These are phyloP conservation scores for Coemansia sp. DNA, from an alignment of 192 early-diverging fungal species.

Conservation along the genomic window DNA sequence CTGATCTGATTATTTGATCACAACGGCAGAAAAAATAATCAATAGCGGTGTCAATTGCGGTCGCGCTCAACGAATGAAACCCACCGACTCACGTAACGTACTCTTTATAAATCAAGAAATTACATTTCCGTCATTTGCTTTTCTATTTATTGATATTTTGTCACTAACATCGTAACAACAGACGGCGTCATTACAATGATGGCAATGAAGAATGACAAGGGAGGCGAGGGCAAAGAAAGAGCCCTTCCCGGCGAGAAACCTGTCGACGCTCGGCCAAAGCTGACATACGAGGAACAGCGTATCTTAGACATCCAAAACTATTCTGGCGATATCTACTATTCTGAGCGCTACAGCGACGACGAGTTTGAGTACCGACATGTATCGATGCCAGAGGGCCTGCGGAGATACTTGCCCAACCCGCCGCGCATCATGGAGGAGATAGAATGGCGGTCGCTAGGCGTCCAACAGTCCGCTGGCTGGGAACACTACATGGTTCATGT, in stretches of 20 bases:
- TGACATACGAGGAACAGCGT: constrained; percentile 26
- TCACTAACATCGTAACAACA: neutral
- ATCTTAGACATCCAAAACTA: constrained; percentile 28
- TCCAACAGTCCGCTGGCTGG: constrained; percentile 52
- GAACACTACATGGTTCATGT: constrained; percentile 51
- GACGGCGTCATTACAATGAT: constrained; percentile 10
- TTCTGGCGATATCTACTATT: constrained; percentile 40
- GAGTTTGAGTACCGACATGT: constrained; percentile 50
- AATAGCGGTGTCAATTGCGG: neutral
- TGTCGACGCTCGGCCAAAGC: neutral
- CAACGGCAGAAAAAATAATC: neutral
- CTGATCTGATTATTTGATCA: neutral
- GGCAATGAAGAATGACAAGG: constrained; percentile 25
- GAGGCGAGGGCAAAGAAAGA: constrained; percentile 1
- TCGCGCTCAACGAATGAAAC: neutral
- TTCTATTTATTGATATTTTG: no score
- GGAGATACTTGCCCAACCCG: constrained; percentile 47
- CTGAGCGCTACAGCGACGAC: constrained; percentile 51
- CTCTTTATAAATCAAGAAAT: no score
- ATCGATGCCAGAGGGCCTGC: constrained; percentile 39
- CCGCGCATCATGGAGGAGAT: constrained; percentile 37
- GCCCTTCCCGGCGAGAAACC: neutral
- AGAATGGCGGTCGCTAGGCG: constrained; percentile 46
- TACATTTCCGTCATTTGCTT: no score
- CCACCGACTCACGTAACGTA: no score